A percentile compares a stretch with the other conserved stretches of the same genome.
These are phyloP conservation scores for Alternaria conjuncta DNA, from an alignment of 2,329 filamentous ascomycete species.

Conservation along the genomic window DNA sequence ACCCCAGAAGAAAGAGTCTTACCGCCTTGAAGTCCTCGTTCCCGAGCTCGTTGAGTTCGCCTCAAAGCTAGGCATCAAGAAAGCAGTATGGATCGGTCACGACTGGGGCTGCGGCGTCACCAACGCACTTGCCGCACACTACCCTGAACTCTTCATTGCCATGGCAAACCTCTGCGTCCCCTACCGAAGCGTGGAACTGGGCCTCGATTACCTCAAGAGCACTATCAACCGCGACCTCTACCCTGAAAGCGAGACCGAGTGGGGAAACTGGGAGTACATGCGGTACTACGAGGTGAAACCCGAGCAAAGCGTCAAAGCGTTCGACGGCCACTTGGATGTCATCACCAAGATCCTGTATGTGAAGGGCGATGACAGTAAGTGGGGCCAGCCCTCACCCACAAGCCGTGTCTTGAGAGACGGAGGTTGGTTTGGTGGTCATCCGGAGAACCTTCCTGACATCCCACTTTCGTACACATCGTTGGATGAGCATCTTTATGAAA, in stretches of 20 bases:
- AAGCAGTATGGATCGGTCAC: constrained; percentile 58
- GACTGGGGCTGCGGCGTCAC: constrained; percentile 52
- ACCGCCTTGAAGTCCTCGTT: constrained; percentile 38
- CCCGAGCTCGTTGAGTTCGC: constrained; percentile 48
- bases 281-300: constrained; percentile 38
- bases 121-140: constrained; percentile 37
- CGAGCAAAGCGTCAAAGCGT: constrained; percentile 20
- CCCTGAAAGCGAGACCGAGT: constrained; percentile 52
- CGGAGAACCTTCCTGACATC: constrained; percentile 37
- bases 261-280: constrained; percentile 48
- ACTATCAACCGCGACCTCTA: constrained; percentile 55
- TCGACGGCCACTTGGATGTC: constrained; percentile 30
- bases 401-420: constrained; percentile 27
- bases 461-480: constrained; percentile 35
- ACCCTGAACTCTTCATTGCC: constrained; percentile 43
- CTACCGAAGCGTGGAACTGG: constrained; percentile 51
- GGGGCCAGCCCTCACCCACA: constrained; percentile 34
- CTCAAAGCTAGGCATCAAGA: constrained; percentile 44
- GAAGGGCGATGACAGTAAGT: constrained; percentile 26
- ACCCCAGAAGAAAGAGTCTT: constrained; percentile 35
- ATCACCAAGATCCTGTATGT: constrained; percentile 33
- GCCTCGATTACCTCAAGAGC: constrained; percentile 46
- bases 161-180: constrained; percentile 47
- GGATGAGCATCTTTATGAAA: constrained; percentile 37
- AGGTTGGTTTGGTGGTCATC: constrained; percentile 42